Base-by-base conservation (phyloP, 2,329 filamentous ascomycete species). In the Trichoderma hamatum region DNA sequence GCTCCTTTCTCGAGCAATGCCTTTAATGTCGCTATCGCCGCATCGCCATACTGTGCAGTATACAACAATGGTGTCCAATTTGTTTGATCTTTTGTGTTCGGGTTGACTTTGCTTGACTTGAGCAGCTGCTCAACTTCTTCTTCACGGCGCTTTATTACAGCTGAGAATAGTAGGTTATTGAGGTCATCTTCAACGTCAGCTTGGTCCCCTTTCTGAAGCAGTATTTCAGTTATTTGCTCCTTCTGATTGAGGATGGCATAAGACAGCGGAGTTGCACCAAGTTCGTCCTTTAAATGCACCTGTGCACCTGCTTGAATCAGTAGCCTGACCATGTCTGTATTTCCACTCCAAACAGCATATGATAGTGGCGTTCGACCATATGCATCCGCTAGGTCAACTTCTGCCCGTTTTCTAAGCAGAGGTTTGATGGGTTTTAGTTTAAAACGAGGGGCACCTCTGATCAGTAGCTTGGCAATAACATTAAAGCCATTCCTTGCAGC, bases 401-500 rank as follows among this genome's bases (percentile, higher is more conserved):
- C 10, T 5, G 49, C 63, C 4, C 4, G 3, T 30, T 34, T n/a
- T 6, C 55, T 11, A 11, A 14, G 24, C 26, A 19, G 30, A 30
- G 28, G 5, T 2, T 28, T 36, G 56, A 62, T 34, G 1, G 3
- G 1, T 9, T 19, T 1, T 24, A 24, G 30, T 21, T 3, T 24
- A 58, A 13, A 1, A 5, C 28, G 28, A 58, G 19, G 28, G 36
- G 19, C 2, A 3, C 24, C 67, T 10, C 14, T n/a, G 4, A 69
- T 58, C 24, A 64, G 14, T 28, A 51, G 2, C 21, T 64, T 21
- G 10, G 28, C 64, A n/a, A 56, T 24, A 6, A 0, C 10, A 36
- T 54, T 3, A 54, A 54, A 62, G 21, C 59, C 65, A 16, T 68
- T 54, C 46, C n/a, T 16, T 21, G 32, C 24, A 46, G 66, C 66